Percentiles rank a stretch among this genome's conserved stretches.
phyloP scores from a whole-genome alignment of 2,329 filamentous ascomycete species.

The Meredithiella fracta region DNA sequence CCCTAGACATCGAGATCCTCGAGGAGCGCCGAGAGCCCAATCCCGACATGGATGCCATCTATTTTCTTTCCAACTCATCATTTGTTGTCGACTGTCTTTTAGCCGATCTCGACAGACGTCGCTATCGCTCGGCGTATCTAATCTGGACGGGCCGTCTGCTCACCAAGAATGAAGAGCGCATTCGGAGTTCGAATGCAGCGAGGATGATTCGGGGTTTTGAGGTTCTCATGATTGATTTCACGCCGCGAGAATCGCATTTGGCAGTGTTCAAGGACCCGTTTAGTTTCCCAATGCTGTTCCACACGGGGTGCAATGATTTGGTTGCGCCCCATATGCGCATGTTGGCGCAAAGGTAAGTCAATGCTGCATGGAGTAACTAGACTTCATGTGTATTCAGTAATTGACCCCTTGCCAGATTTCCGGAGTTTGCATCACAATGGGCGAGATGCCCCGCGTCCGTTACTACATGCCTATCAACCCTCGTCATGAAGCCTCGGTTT shows the following conservation, averaged over 20 bases:
- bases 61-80: constrained; percentile 69
- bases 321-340: constrained; percentile 70
- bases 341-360: constrained; percentile 55
- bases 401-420: constrained; percentile 43
- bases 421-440: constrained; percentile 76
- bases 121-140: constrained; percentile 64
- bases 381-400: background rate
- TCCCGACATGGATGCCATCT: constrained; percentile 84
- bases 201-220: constrained; percentile 64
- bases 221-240: constrained; percentile 76
- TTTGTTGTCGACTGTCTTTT: constrained; percentile 89
- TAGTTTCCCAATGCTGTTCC: constrained; percentile 87
- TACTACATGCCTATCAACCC: constrained; percentile 68
- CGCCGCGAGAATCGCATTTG: constrained; percentile 76
- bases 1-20: constrained; percentile 82
- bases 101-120: constrained; percentile 72
- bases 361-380: background rate
- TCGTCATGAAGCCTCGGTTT: constrained; percentile 70
- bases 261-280: constrained; percentile 86
- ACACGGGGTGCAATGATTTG: constrained; percentile 73
- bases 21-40: constrained; percentile 72
- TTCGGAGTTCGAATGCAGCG: constrained; percentile 54
- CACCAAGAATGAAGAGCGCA: constrained; percentile 50
- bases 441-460: constrained; percentile 82
- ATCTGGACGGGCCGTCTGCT: constrained; percentile 73